Evolutionary conservation across 1,284 basidiomycete genomes (phyloP).

Genomic region (Malassezia dermatis): DNA sequence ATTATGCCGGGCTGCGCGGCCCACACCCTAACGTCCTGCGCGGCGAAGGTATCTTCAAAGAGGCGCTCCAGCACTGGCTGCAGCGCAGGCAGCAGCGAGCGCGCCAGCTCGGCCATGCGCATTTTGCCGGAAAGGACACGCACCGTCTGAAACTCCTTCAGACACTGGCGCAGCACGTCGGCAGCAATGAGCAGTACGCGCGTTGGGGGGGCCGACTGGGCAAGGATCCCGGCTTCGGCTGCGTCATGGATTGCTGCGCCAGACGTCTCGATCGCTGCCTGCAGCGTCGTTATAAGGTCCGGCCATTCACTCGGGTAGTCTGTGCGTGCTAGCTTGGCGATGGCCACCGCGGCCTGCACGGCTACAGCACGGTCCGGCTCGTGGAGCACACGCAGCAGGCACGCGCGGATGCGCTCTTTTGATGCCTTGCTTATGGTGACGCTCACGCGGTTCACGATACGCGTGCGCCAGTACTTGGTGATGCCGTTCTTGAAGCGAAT

Average conservation of each 20-base stretch:
- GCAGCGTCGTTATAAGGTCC: conserved; percentile 28
- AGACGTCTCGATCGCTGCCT: conserved; percentile 25
- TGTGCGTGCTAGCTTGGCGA: conserved; percentile 36
- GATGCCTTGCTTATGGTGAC: conserved; percentile 31
- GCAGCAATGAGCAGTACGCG: conserved; percentile 33
- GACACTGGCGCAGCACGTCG: conserved; percentile 31
- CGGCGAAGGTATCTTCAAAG: conserved; percentile 32
- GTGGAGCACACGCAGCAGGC: conserved; percentile 30
- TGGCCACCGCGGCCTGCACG: conserved; percentile 35
- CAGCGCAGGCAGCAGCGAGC: conserved; percentile 32
- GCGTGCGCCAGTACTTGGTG: conserved; percentile 40
- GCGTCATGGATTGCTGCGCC: conserved; percentile 10
- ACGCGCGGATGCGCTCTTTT: conserved; percentile 31
- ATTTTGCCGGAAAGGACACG: conserved; percentile 42
- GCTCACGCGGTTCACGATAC: conserved; percentile 29
- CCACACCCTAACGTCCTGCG: conserved; percentile 25
- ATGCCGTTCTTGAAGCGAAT: conserved; percentile 47
- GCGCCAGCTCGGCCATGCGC: conserved; percentile 44
- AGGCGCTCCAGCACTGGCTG: conserved; percentile 37
- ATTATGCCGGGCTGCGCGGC: conserved; percentile 22
- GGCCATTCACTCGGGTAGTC: conserved; percentile 45
- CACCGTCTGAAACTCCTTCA: conserved; percentile 42
- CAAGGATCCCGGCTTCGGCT: conserved; percentile 17
- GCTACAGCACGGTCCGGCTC: conserved; percentile 38
- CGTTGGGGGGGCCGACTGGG: conserved; percentile 20